A percentile compares a stretch with the other conserved stretches of the same genome.
phyloP scores from a whole-genome alignment of 202 grass and related monocot genomes.

The Setaria viridis region DNA sequence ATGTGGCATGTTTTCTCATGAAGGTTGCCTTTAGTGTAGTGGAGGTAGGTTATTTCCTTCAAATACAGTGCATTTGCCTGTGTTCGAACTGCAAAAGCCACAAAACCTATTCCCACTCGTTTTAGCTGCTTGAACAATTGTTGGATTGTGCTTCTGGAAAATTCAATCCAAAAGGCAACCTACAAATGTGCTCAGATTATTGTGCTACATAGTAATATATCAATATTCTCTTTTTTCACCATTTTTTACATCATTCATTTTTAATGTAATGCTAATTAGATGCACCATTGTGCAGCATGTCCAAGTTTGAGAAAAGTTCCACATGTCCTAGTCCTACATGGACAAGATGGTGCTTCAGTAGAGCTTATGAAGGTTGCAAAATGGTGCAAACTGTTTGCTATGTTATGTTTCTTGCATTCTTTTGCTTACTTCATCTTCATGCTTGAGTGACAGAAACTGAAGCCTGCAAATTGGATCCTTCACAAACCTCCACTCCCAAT shows the following conservation, averaged over 20 bases:
- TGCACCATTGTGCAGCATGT: slow-evolving; percentile 63
- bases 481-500: slow-evolving; percentile 92
- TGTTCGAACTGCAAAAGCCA: no score
- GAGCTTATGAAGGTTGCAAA: slow-evolving; percentile 67
- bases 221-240: background rate
- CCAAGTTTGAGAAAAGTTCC: slow-evolving; percentile 77
- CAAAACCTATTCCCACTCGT: no score
- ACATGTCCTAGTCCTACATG: slow-evolving; percentile 91
- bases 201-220: background rate
- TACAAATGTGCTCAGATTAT: background rate
- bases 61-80: no score
- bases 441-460: slow-evolving; percentile 62
- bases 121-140: no score
- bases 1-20: no score
- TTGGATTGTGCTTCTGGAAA: no score
- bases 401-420: slow-evolving; percentile 40
- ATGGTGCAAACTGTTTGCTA: slow-evolving; percentile 16
- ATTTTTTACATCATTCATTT: slow-evolving; percentile 28
- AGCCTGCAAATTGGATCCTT: slow-evolving; percentile 80
- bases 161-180: no score
- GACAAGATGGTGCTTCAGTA: slow-evolving; percentile 75
- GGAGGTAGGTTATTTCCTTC: no score
- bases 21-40: no score
- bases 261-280: slow-evolving; percentile 16
- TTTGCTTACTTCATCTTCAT: slow-evolving; percentile 43